phyloP scores from a whole-genome alignment of 2,329 filamentous ascomycete genomes.

The Coccinonectria pachysandricola region DNA sequence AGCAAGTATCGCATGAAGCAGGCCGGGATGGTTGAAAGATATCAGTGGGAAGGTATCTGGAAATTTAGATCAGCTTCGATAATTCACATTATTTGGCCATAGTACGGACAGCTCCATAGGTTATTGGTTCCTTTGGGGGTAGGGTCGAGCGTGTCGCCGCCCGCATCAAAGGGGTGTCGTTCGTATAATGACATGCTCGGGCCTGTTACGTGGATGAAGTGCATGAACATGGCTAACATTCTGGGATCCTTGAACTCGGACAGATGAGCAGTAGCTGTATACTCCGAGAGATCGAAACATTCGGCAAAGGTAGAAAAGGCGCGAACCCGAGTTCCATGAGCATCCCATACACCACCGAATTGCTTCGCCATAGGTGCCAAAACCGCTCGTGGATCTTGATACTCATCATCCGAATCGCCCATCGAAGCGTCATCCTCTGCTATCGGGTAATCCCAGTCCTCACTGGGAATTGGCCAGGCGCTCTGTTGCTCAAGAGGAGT shows the following conservation, averaged over 20 bases:
- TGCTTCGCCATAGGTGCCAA: conserved; percentile 26
- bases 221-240: conserved; percentile 75
- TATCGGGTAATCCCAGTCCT: conserved; percentile 17
- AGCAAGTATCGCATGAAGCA: conserved; percentile 85
- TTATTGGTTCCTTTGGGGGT: conserved; percentile 55
- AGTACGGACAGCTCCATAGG: conserved; percentile 49
- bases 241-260: conserved; percentile 71
- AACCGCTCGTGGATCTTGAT: conserved; percentile 27
- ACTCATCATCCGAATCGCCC: conserved; percentile 50
- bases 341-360: conserved; percentile 19
- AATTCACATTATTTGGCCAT: no score
- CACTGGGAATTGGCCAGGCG: conserved; percentile 3
- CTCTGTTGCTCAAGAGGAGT: conserved; percentile 4
- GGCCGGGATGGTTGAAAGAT: conserved; percentile 72
- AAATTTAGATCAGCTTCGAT: conserved; percentile 15
- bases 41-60: conserved; percentile 71
- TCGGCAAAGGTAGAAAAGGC: conserved; percentile 39
- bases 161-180: conserved; percentile 64
- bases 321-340: conserved; percentile 33
- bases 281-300: conserved; percentile 49
- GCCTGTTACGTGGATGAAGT: conserved; percentile 84
- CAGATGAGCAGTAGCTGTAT: conserved; percentile 52
- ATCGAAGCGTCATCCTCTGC: conserved; percentile 52
- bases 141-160: conserved; percentile 43
- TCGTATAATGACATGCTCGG: conserved; percentile 83